Percentiles rank a stretch among this genome's conserved stretches.
Conservation (phyloP, 768 basidiomycete species). For the Rhizopogon roseolus region DNA sequence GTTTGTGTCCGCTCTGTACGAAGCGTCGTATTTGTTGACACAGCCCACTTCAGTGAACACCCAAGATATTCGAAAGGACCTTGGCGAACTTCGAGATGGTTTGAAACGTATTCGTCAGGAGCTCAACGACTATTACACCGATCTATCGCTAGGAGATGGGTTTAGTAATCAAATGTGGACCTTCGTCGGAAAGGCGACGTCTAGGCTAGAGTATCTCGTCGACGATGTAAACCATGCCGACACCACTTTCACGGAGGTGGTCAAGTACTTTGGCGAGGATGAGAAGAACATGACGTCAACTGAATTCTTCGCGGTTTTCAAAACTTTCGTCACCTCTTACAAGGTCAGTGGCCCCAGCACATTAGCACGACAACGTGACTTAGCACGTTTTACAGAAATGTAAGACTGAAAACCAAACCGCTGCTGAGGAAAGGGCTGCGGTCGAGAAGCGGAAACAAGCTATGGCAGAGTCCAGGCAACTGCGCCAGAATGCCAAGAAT, state of each 20-base stretch:
- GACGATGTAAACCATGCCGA: slow-evolving; percentile 89
- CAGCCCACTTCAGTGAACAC: slow-evolving; percentile 61
- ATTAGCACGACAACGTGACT: background rate
- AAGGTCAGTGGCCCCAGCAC: slow-evolving; percentile 42
- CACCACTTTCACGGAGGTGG: slow-evolving; percentile 75
- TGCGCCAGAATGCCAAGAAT: slow-evolving; percentile 45
- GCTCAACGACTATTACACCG: slow-evolving; percentile 72
- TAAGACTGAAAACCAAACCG: slow-evolving; percentile 70
- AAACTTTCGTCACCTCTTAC: slow-evolving; percentile 94
- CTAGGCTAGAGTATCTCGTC: slow-evolving; percentile 73
- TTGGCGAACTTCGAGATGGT: slow-evolving; percentile 68
- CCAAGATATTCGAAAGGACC: slow-evolving; percentile 76
- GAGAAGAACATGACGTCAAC: slow-evolving; percentile 79
- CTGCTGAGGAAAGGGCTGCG: slow-evolving; percentile 65
- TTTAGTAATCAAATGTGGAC: slow-evolving; percentile 92
- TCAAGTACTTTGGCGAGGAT: slow-evolving; percentile 92
- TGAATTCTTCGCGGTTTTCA: slow-evolving; percentile 96
- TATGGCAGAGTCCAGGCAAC: slow-evolving; percentile 57
- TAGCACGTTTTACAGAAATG: slow-evolving; percentile 62
- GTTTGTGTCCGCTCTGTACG: slow-evolving; percentile 35
- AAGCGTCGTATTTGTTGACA: background rate
- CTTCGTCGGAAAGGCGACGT: slow-evolving; percentile 73
- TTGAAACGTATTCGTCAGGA: slow-evolving; percentile 79
- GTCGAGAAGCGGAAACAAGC: slow-evolving; percentile 66
- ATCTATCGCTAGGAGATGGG: slow-evolving; percentile 63